phyloP scores from a whole-genome alignment of 345 rosid species.

The Ricinus communis region DNA sequence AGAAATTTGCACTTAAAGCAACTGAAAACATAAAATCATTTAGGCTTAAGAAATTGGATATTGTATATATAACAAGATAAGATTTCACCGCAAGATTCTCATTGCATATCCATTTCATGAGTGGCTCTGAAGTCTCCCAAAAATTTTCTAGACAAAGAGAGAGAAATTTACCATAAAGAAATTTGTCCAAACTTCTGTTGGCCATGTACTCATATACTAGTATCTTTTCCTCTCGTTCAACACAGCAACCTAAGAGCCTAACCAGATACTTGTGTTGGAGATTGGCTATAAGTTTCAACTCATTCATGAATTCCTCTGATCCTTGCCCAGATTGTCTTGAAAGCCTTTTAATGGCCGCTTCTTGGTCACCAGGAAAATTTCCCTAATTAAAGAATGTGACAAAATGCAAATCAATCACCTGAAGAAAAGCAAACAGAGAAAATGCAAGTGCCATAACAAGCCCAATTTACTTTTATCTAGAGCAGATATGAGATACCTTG shows the following conservation, averaged over 20 bases:
- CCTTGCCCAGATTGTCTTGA: constrained; percentile 21
- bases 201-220: constrained; percentile 26
- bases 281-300: constrained; percentile 18
- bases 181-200: constrained; percentile 25
- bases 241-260: constrained; percentile 23
- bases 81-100: no score
- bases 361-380: not conserved
- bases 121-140: no score
- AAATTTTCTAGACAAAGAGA: not conserved
- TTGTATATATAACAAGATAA: no score
- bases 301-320: constrained; percentile 20
- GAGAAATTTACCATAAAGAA: constrained; percentile 20
- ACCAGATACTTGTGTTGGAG: constrained; percentile 31
- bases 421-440: not conserved
- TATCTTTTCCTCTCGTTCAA: constrained; percentile 18
- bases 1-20: not conserved
- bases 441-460: no score
- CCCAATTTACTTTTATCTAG: no score
- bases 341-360: constrained; percentile 26
- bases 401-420: not conserved
- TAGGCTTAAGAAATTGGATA: no score
- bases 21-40: no score
- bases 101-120: no score
- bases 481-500: not conserved
- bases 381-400: not conserved